phyloP scores from a whole-genome alignment of 2,329 filamentous ascomycete genomes.

The Talaromyces sp. region DNA sequence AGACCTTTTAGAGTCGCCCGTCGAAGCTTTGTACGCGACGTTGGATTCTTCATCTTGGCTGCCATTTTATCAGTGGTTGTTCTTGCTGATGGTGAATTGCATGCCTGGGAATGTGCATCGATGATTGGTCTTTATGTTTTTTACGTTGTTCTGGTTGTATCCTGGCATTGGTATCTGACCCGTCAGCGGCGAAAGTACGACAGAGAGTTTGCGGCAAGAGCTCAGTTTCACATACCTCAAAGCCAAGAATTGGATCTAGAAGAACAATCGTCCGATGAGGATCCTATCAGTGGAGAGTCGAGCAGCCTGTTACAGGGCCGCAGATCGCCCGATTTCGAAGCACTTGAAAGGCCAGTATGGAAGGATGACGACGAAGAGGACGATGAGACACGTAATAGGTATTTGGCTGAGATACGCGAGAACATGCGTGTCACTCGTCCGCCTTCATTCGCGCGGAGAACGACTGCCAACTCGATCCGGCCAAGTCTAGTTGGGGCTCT shows the following conservation, averaged over 20 bases:
- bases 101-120: constrained; percentile 80
- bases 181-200: constrained; percentile 61
- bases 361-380: constrained; percentile 52
- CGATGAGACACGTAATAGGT: constrained; percentile 56
- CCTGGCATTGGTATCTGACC: constrained; percentile 84
- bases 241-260: constrained; percentile 60
- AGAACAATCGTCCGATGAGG: constrained; percentile 58
- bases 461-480: constrained; percentile 77
- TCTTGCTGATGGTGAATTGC: constrained; percentile 76
- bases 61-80: constrained; percentile 85
- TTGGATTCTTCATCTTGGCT: constrained; percentile 86
- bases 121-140: constrained; percentile 93
- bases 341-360: constrained; percentile 53
- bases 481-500: constrained; percentile 90
- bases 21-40: constrained; percentile 86
- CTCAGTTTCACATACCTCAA: constrained; percentile 66
- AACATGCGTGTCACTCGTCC: constrained; percentile 87
- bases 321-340: constrained; percentile 64
- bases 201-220: constrained; percentile 69
- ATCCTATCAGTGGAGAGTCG: constrained; percentile 47
- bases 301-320: constrained; percentile 48
- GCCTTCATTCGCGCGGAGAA: constrained; percentile 63
- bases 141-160: constrained; percentile 84
- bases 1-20: constrained; percentile 87
- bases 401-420: constrained; percentile 77